Percentiles rank a stretch among this genome's conserved stretches.
Conservation (phyloP, 1,284 basidiomycete genomes). For the Cryptococcus floricola region DNA sequence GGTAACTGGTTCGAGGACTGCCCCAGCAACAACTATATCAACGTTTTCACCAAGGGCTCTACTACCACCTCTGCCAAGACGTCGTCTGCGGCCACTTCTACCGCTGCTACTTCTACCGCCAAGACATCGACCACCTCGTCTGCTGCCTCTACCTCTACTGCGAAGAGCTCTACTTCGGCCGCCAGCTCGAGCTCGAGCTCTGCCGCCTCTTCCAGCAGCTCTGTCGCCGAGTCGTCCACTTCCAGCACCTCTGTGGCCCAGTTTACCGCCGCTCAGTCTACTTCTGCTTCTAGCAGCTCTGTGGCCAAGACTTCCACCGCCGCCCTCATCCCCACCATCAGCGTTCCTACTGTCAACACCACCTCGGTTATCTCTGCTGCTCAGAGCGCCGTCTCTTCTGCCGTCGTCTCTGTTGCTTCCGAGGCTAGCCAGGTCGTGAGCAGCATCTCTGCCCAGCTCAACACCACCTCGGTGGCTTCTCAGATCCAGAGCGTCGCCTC, state of each 20-base stretch:
- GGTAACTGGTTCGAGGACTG: conserved; percentile 24
- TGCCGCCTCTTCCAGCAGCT: background rate
- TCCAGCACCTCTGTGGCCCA: background rate
- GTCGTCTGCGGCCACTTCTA: conserved; percentile 2
- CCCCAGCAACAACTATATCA: conserved; percentile 39
- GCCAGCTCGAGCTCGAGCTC: conserved; percentile 4
- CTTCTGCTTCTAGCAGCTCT: conserved; percentile 6
- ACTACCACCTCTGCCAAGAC: background rate
- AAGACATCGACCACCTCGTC: background rate
- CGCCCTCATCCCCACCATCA: background rate
- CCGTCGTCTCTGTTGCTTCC: background rate
- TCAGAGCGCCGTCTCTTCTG: conserved; percentile 3
- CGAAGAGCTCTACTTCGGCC: conserved; percentile 6
- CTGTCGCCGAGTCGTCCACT: background rate
- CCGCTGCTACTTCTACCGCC: background rate
- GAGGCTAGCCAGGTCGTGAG: background rate
- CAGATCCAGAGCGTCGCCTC: background rate
- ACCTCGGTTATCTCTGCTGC: conserved; percentile 5
- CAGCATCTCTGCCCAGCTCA: background rate
- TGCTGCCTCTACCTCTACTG: conserved; percentile 4
- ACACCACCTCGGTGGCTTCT: conserved; percentile 3
- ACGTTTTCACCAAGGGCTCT: conserved; percentile 39
- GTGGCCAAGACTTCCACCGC: conserved; percentile 5
- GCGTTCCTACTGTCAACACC: background rate
- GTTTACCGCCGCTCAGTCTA: conserved; percentile 2